A percentile compares a stretch with the other conserved stretches of the same genome.
phyloP scores from a whole-genome alignment of 2,329 filamentous ascomycete genomes.

The Xylaria sp. region DNA sequence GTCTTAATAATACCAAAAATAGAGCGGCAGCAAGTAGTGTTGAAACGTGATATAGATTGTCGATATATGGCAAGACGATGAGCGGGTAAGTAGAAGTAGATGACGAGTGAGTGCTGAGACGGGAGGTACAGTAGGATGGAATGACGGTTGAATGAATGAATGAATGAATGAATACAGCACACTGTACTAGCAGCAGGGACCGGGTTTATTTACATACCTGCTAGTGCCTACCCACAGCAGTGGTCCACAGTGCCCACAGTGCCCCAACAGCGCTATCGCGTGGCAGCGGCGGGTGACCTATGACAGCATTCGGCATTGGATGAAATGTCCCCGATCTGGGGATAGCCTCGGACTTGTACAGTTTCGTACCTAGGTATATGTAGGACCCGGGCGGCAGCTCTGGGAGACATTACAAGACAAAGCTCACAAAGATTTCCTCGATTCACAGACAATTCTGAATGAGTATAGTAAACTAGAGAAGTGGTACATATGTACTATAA shows the following conservation, averaged over 20 bases:
- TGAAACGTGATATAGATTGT: constrained; percentile 3
- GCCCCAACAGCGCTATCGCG: constrained; percentile 14
- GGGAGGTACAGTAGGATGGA: constrained; percentile 19
- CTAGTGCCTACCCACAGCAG: constrained; percentile 22
- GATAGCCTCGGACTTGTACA: constrained; percentile 10
- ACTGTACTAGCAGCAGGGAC: constrained; percentile 12
- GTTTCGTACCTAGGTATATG: too few relatives aligned
- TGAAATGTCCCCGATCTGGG: constrained; percentile 14
- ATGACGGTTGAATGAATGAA: constrained; percentile 28
- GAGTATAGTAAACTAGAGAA: neutral
- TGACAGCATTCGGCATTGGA: constrained; percentile 27
- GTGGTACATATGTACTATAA: neutral
- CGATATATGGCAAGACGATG: constrained; percentile 5
- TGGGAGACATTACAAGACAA: neutral
- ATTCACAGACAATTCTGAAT: neutral
- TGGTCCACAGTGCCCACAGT: constrained; percentile 9
- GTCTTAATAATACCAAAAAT: constrained; percentile 6
- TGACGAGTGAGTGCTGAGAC: neutral
- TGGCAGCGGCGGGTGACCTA: constrained; percentile 24
- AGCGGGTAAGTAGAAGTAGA: neutral
- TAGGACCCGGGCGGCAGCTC: too few relatives aligned
- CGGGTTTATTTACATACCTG: constrained; percentile 12
- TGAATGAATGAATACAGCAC: neutral
- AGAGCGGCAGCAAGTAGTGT: neutral
- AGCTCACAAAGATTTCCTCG: neutral